These are phyloP conservation scores for Handroanthus guayacan DNA, from an alignment of 257 asterid species.

Conservation along the genomic window DNA sequence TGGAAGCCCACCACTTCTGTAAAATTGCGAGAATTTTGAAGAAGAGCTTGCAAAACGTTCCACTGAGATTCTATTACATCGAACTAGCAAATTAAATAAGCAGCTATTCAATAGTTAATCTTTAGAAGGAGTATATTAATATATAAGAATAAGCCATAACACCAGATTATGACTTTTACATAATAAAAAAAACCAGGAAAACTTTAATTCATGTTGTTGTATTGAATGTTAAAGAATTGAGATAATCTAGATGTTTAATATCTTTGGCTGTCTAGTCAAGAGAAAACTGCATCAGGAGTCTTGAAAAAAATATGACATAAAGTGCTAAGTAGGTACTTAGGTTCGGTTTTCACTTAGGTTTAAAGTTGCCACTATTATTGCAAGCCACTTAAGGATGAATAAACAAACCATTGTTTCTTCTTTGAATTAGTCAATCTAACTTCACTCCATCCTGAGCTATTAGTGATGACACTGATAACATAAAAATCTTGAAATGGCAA, in stretches of 20 bases:
- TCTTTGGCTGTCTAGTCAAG: conserved; percentile 26
- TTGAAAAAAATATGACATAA: background rate
- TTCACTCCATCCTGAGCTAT: no score
- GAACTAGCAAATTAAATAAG: conserved; percentile 62
- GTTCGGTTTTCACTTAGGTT: no score
- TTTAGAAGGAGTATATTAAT: conserved; percentile 4
- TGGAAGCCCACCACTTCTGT: conserved; percentile 93
- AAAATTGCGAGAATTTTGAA: conserved; percentile 89
- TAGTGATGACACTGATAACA: no score
- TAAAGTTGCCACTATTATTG: no score
- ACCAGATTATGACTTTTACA: conserved; percentile 30
- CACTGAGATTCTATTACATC: conserved; percentile 99
- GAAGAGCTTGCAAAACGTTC: conserved; percentile 90
- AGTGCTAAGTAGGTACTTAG: no score
- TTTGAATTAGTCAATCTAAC: no score
- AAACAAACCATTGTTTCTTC: no score
- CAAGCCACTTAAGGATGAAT: no score
- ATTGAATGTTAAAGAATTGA: background rate
- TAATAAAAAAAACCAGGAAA: background rate
- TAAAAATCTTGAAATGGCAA: no score
- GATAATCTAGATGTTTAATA: background rate
- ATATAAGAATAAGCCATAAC: conserved; percentile 14
- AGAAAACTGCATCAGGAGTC: conserved; percentile 6
- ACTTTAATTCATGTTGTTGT: background rate
- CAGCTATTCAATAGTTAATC: conserved; percentile 21